Percentiles rank a stretch among this genome's conserved stretches.
phyloP scores from a whole-genome alignment of 768 basidiomycete genomes.

The Grammothele lineata region DNA sequence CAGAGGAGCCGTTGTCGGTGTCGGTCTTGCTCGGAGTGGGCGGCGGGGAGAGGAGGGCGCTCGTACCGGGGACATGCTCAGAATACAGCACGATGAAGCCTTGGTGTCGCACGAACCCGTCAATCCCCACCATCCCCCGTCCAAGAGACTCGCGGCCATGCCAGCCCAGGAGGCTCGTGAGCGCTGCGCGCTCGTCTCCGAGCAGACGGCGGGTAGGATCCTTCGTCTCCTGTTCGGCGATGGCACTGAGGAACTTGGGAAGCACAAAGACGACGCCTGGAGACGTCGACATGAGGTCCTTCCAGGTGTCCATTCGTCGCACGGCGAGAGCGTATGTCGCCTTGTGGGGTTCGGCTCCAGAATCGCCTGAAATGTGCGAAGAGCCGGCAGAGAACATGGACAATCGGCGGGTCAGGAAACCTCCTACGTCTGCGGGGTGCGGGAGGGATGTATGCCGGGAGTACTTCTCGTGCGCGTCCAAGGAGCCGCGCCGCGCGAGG shows the following conservation, averaged over 20 bases:
- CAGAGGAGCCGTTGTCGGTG: constrained; percentile 10
- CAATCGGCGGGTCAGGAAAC: constrained; percentile 12
- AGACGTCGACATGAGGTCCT: constrained; percentile 48
- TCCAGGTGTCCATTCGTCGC: constrained; percentile 35
- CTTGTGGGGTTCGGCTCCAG: background rate
- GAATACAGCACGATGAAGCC: constrained; percentile 48
- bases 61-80: constrained; percentile 28
- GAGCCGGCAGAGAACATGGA: constrained; percentile 13
- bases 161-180: constrained; percentile 60
- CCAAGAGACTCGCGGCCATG: constrained; percentile 36
- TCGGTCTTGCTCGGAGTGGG: constrained; percentile 11
- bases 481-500: constrained; percentile 32
- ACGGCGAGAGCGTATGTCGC: constrained; percentile 36
- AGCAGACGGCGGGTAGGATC: constrained; percentile 37
- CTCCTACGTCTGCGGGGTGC: constrained; percentile 28
- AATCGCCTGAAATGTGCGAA: constrained; percentile 4
- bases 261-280: constrained; percentile 43
- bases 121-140: constrained; percentile 43
- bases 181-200: constrained; percentile 54
- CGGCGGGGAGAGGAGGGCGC: constrained; percentile 12
- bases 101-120: constrained; percentile 58
- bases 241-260: constrained; percentile 44
- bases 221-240: constrained; percentile 47
- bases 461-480: constrained; percentile 33
- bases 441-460: constrained; percentile 12